Evolutionary conservation across 495 filamentous ascomycete species (phyloP).

Genomic region (Hypoxylon fuscum): DNA sequence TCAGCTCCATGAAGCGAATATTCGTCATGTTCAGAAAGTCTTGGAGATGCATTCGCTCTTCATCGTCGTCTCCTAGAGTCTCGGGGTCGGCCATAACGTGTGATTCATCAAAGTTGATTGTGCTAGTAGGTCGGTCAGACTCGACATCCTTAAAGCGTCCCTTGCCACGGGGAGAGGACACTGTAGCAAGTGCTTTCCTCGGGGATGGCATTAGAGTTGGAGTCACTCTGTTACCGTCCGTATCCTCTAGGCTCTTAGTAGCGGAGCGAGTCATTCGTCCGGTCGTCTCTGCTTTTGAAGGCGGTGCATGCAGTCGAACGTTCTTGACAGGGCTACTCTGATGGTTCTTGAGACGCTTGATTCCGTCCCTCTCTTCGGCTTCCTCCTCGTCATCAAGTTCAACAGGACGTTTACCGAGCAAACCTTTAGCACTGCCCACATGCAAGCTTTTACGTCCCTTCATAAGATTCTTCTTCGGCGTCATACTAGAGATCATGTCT

Average conservation of each 20-base stretch:
- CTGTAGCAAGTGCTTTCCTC: conserved; percentile 39
- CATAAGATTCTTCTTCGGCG: conserved; percentile 75
- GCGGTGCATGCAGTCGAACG: conserved; percentile 71
- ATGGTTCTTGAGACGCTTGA: conserved; percentile 74
- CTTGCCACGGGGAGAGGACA: conserved; percentile 60
- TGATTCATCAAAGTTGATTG: conserved; percentile 58
- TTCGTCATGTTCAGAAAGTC: conserved; percentile 94
- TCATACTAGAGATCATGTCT: conserved; percentile 80
- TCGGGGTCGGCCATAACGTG: conserved; percentile 46
- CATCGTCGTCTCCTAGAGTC: conserved; percentile 52
- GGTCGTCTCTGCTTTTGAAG: conserved; percentile 69
- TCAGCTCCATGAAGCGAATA: conserved; percentile 97
- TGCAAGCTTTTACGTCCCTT: conserved; percentile 79
- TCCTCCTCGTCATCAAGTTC: conserved; percentile 79
- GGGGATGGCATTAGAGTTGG: conserved; percentile 59
- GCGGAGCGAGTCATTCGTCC: conserved; percentile 66
- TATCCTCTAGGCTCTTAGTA: conserved; percentile 51
- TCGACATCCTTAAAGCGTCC: conserved; percentile 59
- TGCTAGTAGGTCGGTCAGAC: conserved; percentile 51
- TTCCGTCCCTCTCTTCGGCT: conserved; percentile 66
- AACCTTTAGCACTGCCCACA: conserved; percentile 75
- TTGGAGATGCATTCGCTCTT: conserved; percentile 82
- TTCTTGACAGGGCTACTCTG: conserved; percentile 82
- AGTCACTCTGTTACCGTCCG: conserved; percentile 40
- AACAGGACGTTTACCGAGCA: conserved; percentile 77